These are phyloP conservation scores for Pseudocercospora macadamiae DNA, from an alignment of 2,329 filamentous ascomycete genomes.

Conservation along the genomic window DNA sequence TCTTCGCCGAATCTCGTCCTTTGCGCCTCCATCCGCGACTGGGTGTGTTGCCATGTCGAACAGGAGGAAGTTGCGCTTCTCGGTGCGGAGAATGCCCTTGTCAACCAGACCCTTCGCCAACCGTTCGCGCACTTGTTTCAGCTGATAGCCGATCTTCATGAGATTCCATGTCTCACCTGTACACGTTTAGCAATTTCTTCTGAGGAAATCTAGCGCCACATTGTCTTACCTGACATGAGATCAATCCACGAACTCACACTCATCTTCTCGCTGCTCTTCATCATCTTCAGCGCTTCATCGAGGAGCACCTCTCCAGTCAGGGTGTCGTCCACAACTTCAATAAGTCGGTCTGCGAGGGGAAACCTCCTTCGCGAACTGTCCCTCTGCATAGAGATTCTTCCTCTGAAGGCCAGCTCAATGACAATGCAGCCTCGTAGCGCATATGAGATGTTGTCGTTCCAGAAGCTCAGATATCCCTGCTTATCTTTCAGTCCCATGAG, in stretches of 20 bases:
- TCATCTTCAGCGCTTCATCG: constrained; percentile 99
- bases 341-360: constrained; percentile 86
- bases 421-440: constrained; percentile 97
- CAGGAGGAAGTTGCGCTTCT: constrained; percentile 98
- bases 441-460: constrained; percentile 99
- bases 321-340: constrained; percentile 96
- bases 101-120: constrained; percentile 96
- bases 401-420: constrained; percentile 92
- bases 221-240: constrained; percentile 83
- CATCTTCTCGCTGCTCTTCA: constrained; percentile 99
- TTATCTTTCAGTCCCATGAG: constrained; percentile 97
- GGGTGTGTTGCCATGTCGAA: constrained; percentile 99
- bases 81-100: constrained; percentile 96
- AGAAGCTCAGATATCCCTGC: constrained; percentile 98
- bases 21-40: constrained; percentile 92
- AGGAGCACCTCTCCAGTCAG: constrained; percentile 95
- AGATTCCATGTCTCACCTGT: constrained; percentile 98
- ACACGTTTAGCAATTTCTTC: constrained; percentile 13
- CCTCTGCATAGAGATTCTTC: constrained; percentile 97
- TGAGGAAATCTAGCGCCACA: not conserved
- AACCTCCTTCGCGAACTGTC: constrained; percentile 90
- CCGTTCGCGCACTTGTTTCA: constrained; percentile 98
- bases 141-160: constrained; percentile 99
- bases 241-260: constrained; percentile 99
- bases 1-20: constrained; percentile 92